A percentile compares a stretch with the other conserved stretches of the same genome.
Conservation (phyloP, 805 yeast genomes). For the Sugiyamaella lignohabitans region DNA sequence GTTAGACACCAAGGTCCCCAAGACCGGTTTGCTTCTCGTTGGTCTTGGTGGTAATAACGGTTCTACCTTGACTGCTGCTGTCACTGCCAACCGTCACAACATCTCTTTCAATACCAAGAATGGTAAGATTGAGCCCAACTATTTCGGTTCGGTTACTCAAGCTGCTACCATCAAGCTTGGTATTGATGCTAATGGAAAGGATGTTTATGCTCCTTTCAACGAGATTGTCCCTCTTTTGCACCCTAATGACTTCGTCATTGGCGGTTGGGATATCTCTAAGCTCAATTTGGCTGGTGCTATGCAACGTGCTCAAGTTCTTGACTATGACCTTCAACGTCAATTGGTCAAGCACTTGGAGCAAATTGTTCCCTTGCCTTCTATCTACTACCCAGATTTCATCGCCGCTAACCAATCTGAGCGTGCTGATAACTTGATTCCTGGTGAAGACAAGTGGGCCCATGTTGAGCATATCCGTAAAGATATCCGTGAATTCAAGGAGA, state of each 20-base stretch:
- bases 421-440: slow-evolving; percentile 78
- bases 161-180: slow-evolving; percentile 86
- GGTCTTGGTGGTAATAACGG: slow-evolving; percentile 98
- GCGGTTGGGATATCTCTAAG: slow-evolving; percentile 92
- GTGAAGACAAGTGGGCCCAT: slow-evolving; percentile 77
- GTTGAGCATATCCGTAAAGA: slow-evolving; percentile 82
- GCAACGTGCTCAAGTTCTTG: slow-evolving; percentile 81
- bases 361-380: slow-evolving; percentile 68
- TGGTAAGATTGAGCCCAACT: slow-evolving; percentile 71
- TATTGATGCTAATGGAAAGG: slow-evolving; percentile 72
- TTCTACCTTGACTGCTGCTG: slow-evolving; percentile 79
- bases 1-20: slow-evolving; percentile 74
- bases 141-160: slow-evolving; percentile 93
- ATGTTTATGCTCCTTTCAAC: slow-evolving; percentile 88
- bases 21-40: slow-evolving; percentile 81
- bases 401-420: slow-evolving; percentile 91
- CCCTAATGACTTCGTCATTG: slow-evolving; percentile 84
- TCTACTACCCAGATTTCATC: slow-evolving; percentile 93
- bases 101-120: slow-evolving; percentile 75
- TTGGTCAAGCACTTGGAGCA: slow-evolving; percentile 56
- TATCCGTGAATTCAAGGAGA: slow-evolving; percentile 66
- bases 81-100: slow-evolving; percentile 76
- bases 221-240: slow-evolving; percentile 78
- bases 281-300: slow-evolving; percentile 68
- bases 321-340: slow-evolving; percentile 73